Evolutionary conservation across 2,329 filamentous ascomycete genomes (phyloP), one percentile per base, ranked within the genome.

Genomic region (Fusarium guadeloupense): DNA sequence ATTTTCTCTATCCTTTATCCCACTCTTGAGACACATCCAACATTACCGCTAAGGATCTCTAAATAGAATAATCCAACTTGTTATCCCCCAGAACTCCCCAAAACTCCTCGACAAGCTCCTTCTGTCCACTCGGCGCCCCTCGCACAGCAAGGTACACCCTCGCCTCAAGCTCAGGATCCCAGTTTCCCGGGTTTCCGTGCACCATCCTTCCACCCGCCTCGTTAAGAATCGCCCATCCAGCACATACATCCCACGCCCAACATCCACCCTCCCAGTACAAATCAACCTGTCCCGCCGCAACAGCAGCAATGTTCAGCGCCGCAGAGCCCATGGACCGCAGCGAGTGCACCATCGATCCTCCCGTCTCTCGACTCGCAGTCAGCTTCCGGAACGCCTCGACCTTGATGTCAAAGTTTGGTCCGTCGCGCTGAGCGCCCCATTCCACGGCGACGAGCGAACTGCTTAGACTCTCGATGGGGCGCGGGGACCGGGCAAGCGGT

Each of bases 161-260:
- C 54, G 78, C 78, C 67, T 89, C 87, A 47, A 90, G 72, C 47
- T 77, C 76, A 3, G 83, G 79, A n/a, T 85, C 75, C 90, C 90
- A 93, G 50, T 84, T 83, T 0, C 89, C 90, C 0, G 89, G 87
- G 72, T 93, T 93, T 5, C 87, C 89, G 71, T 89, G 83, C 8
- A 83, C 89, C 79, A 94, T 85, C 45, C 85, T 78, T 0, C 91
- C 91, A 0, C 91, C 91, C 0, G 90, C 89, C 78, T 94, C 91
- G 25, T 79, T 77, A 21, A 94, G 77, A 57, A 94, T 88, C 54
- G 88, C 86, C 91, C 90, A 93, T 0, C 88, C 91, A 6, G 91
- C 91, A 71, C 89, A 91, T 3, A 94, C 91, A 73, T 94, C 91
- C 91, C 91, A 94, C 2, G 90, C 89, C 85, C 90, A 94, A 74